These are phyloP conservation scores for Ceriops tagal DNA, from an alignment of 345 rosid species.

Conservation along the genomic window DNA sequence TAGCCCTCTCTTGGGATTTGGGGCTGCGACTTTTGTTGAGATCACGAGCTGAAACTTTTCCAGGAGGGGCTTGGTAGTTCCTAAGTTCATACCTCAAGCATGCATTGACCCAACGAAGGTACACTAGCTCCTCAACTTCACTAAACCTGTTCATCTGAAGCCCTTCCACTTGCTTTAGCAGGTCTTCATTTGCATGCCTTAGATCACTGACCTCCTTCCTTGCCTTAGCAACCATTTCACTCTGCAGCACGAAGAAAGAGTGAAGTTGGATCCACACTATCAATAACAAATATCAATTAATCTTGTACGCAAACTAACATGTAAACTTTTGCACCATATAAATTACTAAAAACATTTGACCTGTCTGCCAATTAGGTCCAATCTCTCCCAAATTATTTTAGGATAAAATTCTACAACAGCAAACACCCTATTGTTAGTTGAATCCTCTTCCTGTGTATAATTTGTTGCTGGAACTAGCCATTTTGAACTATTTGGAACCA, in stretches of 20 bases:
- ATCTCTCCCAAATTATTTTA: too few species aligned
- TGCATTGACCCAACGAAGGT: conserved; percentile 98
- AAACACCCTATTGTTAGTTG: too few species aligned
- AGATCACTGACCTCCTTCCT: conserved; percentile 75
- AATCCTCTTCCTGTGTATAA: too few species aligned
- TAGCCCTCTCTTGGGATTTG: conserved; percentile 83
- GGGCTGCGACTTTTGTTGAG: conserved; percentile 83
- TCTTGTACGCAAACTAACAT: neutral
- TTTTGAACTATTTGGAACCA: too few species aligned
- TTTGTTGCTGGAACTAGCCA: too few species aligned
- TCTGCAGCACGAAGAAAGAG: conserved; percentile 40
- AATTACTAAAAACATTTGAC: too few species aligned
- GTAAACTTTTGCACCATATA: neutral
- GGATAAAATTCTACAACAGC: too few species aligned
- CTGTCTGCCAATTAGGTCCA: too few species aligned
- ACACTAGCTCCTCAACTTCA: conserved; percentile 97
- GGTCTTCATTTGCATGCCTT: conserved; percentile 79
- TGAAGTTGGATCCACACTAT: conserved; percentile 1
- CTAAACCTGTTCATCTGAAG: conserved; percentile 96
- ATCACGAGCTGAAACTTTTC: conserved; percentile 86
- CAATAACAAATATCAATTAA: conserved; percentile 8
- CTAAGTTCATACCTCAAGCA: conserved; percentile 94
- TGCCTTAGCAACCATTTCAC: conserved; percentile 67
- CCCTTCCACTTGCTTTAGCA: conserved; percentile 94
- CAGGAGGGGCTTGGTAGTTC: conserved; percentile 80